Evolutionary conservation across 441 rosid genomes (phyloP).

Genomic region (Biscutella laevigata): DNA sequence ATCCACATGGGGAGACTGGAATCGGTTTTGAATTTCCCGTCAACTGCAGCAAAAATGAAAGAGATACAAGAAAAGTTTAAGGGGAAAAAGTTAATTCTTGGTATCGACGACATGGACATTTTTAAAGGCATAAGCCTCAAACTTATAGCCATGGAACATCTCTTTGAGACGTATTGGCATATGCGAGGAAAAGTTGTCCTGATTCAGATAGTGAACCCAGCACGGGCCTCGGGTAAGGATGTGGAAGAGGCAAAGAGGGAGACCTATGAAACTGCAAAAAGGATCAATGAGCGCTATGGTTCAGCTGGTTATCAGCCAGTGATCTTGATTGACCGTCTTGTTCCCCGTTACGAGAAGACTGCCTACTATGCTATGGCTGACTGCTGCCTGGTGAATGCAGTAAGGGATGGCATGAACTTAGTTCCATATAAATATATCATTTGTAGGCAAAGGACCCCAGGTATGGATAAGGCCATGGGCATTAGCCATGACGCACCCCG

Average conservation of each 20-base stretch:
- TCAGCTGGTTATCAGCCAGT: slow-evolving; percentile 63
- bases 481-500: slow-evolving; percentile 34
- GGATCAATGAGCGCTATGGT: slow-evolving; percentile 56
- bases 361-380: slow-evolving; percentile 75
- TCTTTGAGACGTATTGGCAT: slow-evolving; percentile 39
- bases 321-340: slow-evolving; percentile 53
- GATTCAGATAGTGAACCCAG: slow-evolving; percentile 81
- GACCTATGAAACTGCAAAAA: slow-evolving; percentile 36
- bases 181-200: slow-evolving; percentile 51
- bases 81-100: slow-evolving; percentile 9
- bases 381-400: slow-evolving; percentile 69
- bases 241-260: slow-evolving; percentile 61
- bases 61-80: slow-evolving; percentile 8
- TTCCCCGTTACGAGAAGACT: slow-evolving; percentile 53
- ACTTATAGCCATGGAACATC: slow-evolving; percentile 59
- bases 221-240: slow-evolving; percentile 66
- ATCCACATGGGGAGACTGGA: slow-evolving; percentile 29
- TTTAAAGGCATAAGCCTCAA: slow-evolving; percentile 74
- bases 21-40: slow-evolving; percentile 46
- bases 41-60: background rate
- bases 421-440: slow-evolving; percentile 64
- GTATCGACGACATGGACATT: slow-evolving; percentile 56
- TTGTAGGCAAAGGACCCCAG: slow-evolving; percentile 61
- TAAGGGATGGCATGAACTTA: slow-evolving; percentile 79
- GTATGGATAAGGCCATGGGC: slow-evolving; percentile 47